A percentile compares a stretch with the other conserved stretches of the same genome.
Conservation (phyloP, 192 early-diverging fungal species). For the Gryganskiella cystojenkinii region DNA sequence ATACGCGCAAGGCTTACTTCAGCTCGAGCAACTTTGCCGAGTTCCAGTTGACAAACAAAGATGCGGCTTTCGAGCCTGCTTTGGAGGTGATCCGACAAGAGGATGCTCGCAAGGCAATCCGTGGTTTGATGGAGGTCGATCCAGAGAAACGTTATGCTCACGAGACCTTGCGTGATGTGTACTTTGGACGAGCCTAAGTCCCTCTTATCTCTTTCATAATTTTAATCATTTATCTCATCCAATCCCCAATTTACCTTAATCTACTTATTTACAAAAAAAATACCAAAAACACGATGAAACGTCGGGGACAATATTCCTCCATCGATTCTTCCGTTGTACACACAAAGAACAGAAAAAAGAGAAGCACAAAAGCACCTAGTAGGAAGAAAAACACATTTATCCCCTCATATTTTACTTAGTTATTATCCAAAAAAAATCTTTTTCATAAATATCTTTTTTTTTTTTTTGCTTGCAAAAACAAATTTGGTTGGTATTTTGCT, state of each 20-base stretch:
- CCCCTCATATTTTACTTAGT: not conserved
- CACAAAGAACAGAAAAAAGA: not conserved
- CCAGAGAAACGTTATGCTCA: conserved; percentile 47
- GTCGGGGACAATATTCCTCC: not conserved
- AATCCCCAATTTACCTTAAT: conserved; percentile 8
- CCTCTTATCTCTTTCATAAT: not conserved
- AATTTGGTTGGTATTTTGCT: no score
- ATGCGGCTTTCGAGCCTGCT: conserved; percentile 23
- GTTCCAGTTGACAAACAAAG: conserved; percentile 40
- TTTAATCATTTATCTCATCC: conserved; percentile 1
- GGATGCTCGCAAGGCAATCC: conserved; percentile 39
- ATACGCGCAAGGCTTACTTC: conserved; percentile 47
- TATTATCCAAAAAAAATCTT: no score
- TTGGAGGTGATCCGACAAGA: conserved; percentile 27
- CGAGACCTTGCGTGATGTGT: conserved; percentile 47
- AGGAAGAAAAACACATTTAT: not conserved
- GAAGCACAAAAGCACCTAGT: not conserved
- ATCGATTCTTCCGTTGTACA: not conserved
- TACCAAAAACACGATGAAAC: conserved; percentile 27
- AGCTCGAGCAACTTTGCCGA: conserved; percentile 25
- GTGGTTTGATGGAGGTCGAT: conserved; percentile 43
- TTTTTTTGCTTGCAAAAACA: no score
- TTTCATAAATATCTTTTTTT: no score
- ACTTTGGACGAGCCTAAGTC: conserved; percentile 25
- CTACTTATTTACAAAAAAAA: conserved; percentile 14